Evolutionary conservation across 2,329 filamentous ascomycete species (phyloP), one percentile per base, ranked within the genome.

Genomic region (Talaromyces sp.): DNA sequence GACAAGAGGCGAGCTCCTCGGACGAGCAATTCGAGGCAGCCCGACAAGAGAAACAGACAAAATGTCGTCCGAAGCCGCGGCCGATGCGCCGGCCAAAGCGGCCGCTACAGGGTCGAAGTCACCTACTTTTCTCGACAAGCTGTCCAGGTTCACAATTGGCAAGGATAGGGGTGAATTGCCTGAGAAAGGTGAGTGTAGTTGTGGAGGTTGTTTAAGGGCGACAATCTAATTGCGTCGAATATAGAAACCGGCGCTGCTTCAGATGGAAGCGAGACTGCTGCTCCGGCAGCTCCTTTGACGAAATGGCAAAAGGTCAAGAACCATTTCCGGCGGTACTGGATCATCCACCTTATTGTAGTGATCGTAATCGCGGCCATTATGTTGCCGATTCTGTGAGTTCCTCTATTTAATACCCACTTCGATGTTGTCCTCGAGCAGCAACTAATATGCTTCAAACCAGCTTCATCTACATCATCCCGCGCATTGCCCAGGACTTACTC

Each of bases 281-380:
- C 56, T 43, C 53, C 58, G 57, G 70, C 57, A 68, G 70, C 57
- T 68, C 69, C 11, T 65, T 64, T 14, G 65, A 71, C 27, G 29
- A 66, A 60, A 26, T 67, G 64, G 21, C 65, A 71, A 59, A 70
- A 65, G 29, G 51, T 75, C 1, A 64, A 67, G 27, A 67, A 67
- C 17, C 75, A 78, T 62, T 75, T 69, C 66, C 70, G 67, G 27
- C 69, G 74, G 17, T 76, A 73, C 65, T 76, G 74, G 74, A 72
- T 68, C 53, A 74, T 70, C 58, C 75, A 77, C 63, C 38, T 69
- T 3, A 65, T 77, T 24, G 68, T 64, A 10, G 65, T 63, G 38
- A 61, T 77, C 14, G 71, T 77, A 31, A 72, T 76, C 41, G 62
- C 74, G n/a, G 72, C 72, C 7, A 74, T 77, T 41, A 68, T 76